Evolutionary conservation across 2,329 filamentous ascomycete species (phyloP), one percentile per base, ranked within the genome.

Genomic region (Fusarium dlaminii): DNA sequence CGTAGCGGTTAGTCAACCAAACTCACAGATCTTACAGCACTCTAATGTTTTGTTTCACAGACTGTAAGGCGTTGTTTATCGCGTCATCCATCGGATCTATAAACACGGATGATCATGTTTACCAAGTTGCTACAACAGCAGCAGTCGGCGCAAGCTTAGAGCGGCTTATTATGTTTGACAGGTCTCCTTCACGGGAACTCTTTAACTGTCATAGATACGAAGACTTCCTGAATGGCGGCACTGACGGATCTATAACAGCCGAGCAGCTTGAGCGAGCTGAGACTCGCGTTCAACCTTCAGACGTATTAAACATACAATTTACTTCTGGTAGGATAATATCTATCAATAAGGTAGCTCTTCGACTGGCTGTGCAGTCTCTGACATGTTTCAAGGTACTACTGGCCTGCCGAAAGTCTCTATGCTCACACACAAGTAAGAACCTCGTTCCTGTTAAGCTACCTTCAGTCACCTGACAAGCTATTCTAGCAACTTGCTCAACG

Each of bases 391-490:
- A 57, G 55, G 40, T 12, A 46, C 55, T 9, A 57, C 55, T 36
- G 55, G 55, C 20, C 55, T 27, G 6, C 55, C 55, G 0, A 57
- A 57, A 27, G 10, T 42, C 20, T 57, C 39, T 2, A 46, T 57
- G 40, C 55, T 57, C 22, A 57, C 30, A 17, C 40, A 57, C 18
- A 57, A 36, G 40, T 57, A 57, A 24, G 40, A 3, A 0, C 2
- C 18, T 6, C 2, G 2, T 20, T 4, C 3, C 18, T 36, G 3
- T 27, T 3, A 14, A 32, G 13, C 5, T 1, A 6, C 8, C 6
- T 6, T 6, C 3, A 22, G 11, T 10, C 4, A 9, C 3, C 55
- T 36, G 8, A 57, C n/a, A 22, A 29, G 3, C 3, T 10, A 9
- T 27, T 34, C 2, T n/a, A 57, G 55, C 13, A 57, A 57, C 30